Percentiles rank a stretch among this genome's conserved stretches.
phyloP scores from a whole-genome alignment of 2,329 filamentous ascomycete genomes.

The Pyricularia grisea region DNA sequence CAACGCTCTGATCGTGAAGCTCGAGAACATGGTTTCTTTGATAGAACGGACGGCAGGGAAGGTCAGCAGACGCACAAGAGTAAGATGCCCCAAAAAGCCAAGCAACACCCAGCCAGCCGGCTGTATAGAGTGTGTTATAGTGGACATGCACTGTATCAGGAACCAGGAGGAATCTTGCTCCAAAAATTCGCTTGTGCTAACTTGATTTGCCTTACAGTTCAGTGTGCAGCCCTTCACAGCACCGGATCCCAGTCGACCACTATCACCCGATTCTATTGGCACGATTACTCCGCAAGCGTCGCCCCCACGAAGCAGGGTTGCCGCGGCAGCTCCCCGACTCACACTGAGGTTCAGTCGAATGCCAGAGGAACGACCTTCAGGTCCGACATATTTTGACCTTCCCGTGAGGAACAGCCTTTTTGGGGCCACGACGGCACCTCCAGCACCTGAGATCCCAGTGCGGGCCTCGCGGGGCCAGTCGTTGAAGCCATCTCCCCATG shows the following conservation, averaged over 20 bases:
- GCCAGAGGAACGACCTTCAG: constrained; percentile 9
- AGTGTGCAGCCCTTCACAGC: constrained; percentile 17
- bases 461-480: not conserved
- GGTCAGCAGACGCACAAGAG: constrained; percentile 69
- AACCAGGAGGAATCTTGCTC: not conserved
- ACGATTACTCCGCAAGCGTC: constrained; percentile 11
- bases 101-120: not conserved
- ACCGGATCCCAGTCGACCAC: constrained; percentile 1
- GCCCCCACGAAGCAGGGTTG: constrained; percentile 8
- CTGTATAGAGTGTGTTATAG: not conserved
- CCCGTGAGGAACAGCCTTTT: constrained; percentile 12
- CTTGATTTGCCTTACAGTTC: constrained; percentile 12
- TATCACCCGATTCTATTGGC: constrained; percentile 6
- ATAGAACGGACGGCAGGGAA: constrained; percentile 80
- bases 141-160: not conserved
- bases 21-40: constrained; percentile 70
- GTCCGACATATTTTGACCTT: constrained; percentile 12
- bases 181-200: not conserved
- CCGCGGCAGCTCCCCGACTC: constrained; percentile 15
- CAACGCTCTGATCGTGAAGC: constrained; percentile 58
- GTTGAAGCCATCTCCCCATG: not conserved
- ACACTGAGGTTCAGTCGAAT: constrained; percentile 16
- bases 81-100: constrained; percentile 29
- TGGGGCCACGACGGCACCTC: constrained; percentile 3
- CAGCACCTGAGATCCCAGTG: not conserved